Evolutionary conservation across 805 yeast species (phyloP).

Genomic region (Wickerhamomyces queroliae): DNA sequence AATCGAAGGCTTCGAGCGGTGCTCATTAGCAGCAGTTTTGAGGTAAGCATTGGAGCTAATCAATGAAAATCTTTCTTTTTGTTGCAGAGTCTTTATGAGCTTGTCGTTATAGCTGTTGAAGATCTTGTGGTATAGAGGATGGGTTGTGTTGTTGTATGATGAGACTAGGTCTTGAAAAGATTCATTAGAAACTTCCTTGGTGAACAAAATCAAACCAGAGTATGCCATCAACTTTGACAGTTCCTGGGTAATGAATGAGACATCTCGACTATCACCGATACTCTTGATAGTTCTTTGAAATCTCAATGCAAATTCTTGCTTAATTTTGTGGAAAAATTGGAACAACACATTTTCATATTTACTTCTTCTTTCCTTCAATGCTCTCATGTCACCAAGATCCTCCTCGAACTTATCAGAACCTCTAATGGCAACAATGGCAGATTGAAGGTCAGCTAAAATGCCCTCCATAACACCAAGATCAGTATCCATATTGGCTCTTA

Average conservation of each 20-base stretch:
- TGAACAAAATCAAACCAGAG: conserved; percentile 47
- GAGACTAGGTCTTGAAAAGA: conserved; percentile 39
- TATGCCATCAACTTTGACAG: conserved; percentile 37
- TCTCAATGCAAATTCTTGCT: conserved; percentile 33
- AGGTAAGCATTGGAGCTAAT: conserved; percentile 9
- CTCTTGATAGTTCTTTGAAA: conserved; percentile 34
- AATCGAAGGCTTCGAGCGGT: background rate
- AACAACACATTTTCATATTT: conserved; percentile 52
- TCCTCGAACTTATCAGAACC: conserved; percentile 37
- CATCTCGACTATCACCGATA: conserved; percentile 21
- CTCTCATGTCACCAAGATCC: conserved; percentile 58
- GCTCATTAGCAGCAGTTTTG: conserved; percentile 3
- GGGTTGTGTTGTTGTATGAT: conserved; percentile 32
- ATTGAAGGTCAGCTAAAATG: conserved; percentile 48
- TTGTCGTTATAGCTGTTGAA: conserved; percentile 24
- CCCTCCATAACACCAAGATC: conserved; percentile 47
- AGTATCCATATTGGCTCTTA: conserved; percentile 42
- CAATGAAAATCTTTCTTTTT: conserved; percentile 14
- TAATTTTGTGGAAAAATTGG: conserved; percentile 43
- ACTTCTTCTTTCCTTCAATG: conserved; percentile 59
- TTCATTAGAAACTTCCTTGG: conserved; percentile 48
- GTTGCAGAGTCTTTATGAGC: conserved; percentile 15
- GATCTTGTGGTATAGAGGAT: conserved; percentile 28
- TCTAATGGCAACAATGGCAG: conserved; percentile 60
- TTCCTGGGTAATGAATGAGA: conserved; percentile 10